Conservation (phyloP, 441 rosid species). For the Flueggea neowawraea region DNA sequence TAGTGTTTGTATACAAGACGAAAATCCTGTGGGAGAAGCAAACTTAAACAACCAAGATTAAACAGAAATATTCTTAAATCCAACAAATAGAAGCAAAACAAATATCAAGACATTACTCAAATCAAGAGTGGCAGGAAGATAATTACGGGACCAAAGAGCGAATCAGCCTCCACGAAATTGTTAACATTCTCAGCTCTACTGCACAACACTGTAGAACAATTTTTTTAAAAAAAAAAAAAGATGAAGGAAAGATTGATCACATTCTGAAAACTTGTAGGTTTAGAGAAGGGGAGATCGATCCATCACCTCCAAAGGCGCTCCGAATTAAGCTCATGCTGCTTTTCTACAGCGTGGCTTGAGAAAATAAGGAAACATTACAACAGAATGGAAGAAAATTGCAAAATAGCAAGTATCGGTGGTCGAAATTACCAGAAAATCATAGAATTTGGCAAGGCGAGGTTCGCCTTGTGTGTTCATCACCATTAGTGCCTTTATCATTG, state of each 20-base stretch:
- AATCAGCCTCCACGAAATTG: conserved; percentile 82
- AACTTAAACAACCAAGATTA: too few relatives aligned
- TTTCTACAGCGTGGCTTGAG: conserved; percentile 57
- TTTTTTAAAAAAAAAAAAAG: conserved; percentile 6
- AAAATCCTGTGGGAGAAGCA: conserved; percentile 46
- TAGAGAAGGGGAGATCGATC: too few relatives aligned
- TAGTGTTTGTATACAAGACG: conserved; percentile 90
- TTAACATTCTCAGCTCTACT: conserved; percentile 89
- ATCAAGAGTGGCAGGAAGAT: not conserved
- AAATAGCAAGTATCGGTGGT: too few relatives aligned
- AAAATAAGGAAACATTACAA: not conserved
- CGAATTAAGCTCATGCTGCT: conserved; percentile 92
- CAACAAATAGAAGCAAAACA: too few relatives aligned
- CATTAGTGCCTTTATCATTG: too few relatives aligned
- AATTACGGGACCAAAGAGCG: conserved; percentile 87
- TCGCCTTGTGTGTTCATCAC: too few relatives aligned
- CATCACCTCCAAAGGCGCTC: conserved; percentile 62
- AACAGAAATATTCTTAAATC: not conserved
- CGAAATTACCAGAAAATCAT: too few relatives aligned
- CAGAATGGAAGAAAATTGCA: too few relatives aligned
- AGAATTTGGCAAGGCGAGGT: too few relatives aligned
- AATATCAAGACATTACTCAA: too few relatives aligned
- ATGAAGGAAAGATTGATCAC: conserved; percentile 15
- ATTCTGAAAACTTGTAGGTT: too few relatives aligned
- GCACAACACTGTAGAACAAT: conserved; percentile 53